These are phyloP conservation scores for Cyberlindnera maclurae DNA, from an alignment of 805 yeast species.

Conservation along the genomic window DNA sequence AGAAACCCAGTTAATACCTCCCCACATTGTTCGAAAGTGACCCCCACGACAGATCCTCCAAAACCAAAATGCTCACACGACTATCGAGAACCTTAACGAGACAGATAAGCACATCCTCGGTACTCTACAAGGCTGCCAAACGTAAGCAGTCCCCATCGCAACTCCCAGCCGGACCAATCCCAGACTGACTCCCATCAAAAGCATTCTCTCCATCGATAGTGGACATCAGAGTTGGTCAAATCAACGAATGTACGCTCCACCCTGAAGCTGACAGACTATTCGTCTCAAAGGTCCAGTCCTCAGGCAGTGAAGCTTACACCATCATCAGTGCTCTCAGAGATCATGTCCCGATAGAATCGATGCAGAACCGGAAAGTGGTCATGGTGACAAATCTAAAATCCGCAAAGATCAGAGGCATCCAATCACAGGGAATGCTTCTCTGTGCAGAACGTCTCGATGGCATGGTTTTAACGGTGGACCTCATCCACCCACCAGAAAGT, in stretches of 20 bases:
- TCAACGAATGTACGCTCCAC: constrained; percentile 39
- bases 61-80: constrained; percentile 3
- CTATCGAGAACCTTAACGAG: constrained; percentile 1
- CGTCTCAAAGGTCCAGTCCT: constrained; percentile 38
- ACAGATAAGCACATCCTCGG: neutral
- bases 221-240: constrained; percentile 40
- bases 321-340: constrained; percentile 58
- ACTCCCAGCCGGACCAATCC: neutral
- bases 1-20: no score
- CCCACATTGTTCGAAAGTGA: no score
- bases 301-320: constrained; percentile 20
- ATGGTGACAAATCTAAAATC: constrained; percentile 53
- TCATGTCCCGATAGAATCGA: constrained; percentile 30
- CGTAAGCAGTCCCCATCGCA: constrained; percentile 2
- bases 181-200: neutral
- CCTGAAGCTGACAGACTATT: constrained; percentile 54
- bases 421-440: constrained; percentile 58
- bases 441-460: constrained; percentile 38
- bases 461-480: constrained; percentile 29
- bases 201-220: constrained; percentile 20
- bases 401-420: constrained; percentile 54
- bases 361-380: constrained; percentile 39
- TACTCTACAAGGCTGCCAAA: constrained; percentile 3
- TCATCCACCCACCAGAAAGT: constrained; percentile 38
- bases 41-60: neutral